These are phyloP conservation scores for Lepidium aucheri DNA, from an alignment of 345 rosid species.

Conservation along the genomic window DNA sequence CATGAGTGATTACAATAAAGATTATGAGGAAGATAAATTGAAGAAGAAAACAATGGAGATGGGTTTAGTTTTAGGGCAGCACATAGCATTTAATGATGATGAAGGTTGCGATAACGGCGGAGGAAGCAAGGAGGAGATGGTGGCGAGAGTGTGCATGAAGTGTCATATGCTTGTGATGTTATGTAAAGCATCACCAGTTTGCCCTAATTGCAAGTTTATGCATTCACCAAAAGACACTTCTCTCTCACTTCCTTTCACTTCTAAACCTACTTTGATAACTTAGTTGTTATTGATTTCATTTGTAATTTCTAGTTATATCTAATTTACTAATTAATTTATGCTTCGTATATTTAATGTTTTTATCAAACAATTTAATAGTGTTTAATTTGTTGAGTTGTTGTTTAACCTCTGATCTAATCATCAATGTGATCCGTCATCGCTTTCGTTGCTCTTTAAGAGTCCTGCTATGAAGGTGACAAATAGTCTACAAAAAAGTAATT, in stretches of 20 bases:
- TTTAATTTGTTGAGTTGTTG: slow-evolving; percentile 10
- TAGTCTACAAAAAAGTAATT: too few relatives aligned
- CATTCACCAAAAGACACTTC: slow-evolving; percentile 31
- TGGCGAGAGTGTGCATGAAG: slow-evolving; percentile 57
- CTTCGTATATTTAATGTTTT: not conserved
- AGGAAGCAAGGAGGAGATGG: slow-evolving; percentile 43
- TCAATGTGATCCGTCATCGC: not conserved
- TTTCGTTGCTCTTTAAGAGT: too few relatives aligned
- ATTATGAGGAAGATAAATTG: not conserved
- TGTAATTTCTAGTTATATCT: not conserved
- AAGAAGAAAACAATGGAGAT: not conserved
- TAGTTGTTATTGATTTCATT: not conserved
- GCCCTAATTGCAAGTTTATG: slow-evolving; percentile 87
- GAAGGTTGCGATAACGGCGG: not conserved
- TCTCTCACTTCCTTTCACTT: not conserved
- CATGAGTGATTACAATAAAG: slow-evolving; percentile 17
- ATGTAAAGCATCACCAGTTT: slow-evolving; percentile 52
- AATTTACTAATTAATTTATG: not conserved
- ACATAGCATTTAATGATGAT: not conserved
- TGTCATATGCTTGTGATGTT: slow-evolving; percentile 84
- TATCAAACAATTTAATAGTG: not conserved
- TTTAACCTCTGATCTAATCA: not conserved
- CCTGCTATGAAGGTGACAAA: too few relatives aligned
- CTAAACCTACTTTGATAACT: slow-evolving; percentile 14
- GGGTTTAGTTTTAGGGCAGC: not conserved